Conservation (phyloP, 2,329 filamentous ascomycete species). For the Lecanicillium sp. region DNA sequence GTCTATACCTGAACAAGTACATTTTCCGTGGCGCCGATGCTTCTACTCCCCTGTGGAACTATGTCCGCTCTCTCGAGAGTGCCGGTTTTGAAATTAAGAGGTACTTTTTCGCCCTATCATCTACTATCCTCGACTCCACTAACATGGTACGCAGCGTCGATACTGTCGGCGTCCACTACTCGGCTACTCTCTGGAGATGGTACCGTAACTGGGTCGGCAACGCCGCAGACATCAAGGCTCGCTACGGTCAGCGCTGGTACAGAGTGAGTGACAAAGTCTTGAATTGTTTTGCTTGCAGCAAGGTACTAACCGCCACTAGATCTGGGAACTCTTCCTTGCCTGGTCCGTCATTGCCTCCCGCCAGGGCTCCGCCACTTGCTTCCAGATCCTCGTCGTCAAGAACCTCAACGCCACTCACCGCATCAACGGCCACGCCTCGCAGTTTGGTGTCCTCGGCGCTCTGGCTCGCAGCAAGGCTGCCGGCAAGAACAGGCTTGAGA, state of each 20-base stretch:
- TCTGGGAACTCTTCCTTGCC: slow-evolving; percentile 88
- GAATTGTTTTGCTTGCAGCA: background rate
- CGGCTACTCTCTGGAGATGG: slow-evolving; percentile 94
- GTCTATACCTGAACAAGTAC: slow-evolving; percentile 99
- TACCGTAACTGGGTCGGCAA: slow-evolving; percentile 98
- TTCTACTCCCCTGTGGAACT: slow-evolving; percentile 83
- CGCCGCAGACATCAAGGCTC: slow-evolving; percentile 82
- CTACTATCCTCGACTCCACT: no score
- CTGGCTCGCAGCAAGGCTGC: slow-evolving; percentile 28
- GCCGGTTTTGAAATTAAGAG: slow-evolving; percentile 68
- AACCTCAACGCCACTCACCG: slow-evolving; percentile 85
- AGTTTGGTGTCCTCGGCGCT: slow-evolving; percentile 63
- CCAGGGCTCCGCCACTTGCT: slow-evolving; percentile 79
- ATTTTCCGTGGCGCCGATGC: slow-evolving; percentile 96
- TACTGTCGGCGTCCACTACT: slow-evolving; percentile 95
- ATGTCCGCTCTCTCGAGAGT: slow-evolving; percentile 76
- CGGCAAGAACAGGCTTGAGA: slow-evolving; percentile 18
- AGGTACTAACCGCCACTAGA: slow-evolving; percentile 37
- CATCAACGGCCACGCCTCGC: slow-evolving; percentile 62
- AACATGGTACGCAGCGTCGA: slow-evolving; percentile 49
- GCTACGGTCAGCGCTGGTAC: slow-evolving; percentile 95
- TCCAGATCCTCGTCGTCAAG: slow-evolving; percentile 80
- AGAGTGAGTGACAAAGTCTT: slow-evolving; percentile 50
- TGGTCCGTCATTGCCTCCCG: slow-evolving; percentile 78
- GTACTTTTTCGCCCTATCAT: slow-evolving; percentile 11